Percentiles rank a stretch among this genome's conserved stretches.
These are phyloP conservation scores for Colletotrichum eremochloae DNA, from an alignment of 2,329 filamentous ascomycete species.

Conservation along the genomic window DNA sequence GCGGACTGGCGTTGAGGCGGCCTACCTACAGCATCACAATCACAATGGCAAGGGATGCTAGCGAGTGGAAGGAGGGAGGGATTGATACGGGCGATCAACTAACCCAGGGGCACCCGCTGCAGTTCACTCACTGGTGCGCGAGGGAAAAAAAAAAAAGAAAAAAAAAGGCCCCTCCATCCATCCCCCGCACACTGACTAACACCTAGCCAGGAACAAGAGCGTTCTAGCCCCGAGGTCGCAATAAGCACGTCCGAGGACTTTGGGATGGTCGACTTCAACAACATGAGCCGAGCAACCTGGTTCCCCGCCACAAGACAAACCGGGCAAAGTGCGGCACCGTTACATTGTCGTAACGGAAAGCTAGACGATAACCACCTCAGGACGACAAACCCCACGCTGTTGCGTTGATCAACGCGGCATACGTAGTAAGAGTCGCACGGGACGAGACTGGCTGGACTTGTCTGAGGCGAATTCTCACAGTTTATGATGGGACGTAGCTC, in stretches of 20 bases:
- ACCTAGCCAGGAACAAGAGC: conserved; percentile 33
- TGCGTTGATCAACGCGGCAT: neutral
- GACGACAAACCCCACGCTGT: conserved; percentile 8
- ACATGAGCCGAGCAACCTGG: neutral
- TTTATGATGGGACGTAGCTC: too few relatives aligned
- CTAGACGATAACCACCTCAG: neutral
- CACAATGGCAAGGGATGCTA: neutral
- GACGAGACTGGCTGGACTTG: neutral
- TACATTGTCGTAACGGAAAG: neutral
- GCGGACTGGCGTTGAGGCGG: neutral
- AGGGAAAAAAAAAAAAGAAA: too few relatives aligned
- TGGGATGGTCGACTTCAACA: neutral
- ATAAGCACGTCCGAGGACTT: neutral
- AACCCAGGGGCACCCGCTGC: conserved; percentile 17
- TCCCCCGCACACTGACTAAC: conserved; percentile 15
- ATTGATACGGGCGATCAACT: conserved; percentile 9
- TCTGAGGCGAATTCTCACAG: neutral
- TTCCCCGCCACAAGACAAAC: neutral
- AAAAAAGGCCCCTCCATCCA: neutral
- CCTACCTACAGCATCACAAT: neutral
- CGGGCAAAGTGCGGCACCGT: conserved; percentile 14
- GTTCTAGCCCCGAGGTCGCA: conserved; percentile 18
- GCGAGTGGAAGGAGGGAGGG: neutral
- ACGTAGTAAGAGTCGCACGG: neutral
- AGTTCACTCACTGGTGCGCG: neutral